Evolutionary conservation across 2,329 filamentous ascomycete genomes (phyloP).

Genomic region (Microcyclospora tardicrescens): DNA sequence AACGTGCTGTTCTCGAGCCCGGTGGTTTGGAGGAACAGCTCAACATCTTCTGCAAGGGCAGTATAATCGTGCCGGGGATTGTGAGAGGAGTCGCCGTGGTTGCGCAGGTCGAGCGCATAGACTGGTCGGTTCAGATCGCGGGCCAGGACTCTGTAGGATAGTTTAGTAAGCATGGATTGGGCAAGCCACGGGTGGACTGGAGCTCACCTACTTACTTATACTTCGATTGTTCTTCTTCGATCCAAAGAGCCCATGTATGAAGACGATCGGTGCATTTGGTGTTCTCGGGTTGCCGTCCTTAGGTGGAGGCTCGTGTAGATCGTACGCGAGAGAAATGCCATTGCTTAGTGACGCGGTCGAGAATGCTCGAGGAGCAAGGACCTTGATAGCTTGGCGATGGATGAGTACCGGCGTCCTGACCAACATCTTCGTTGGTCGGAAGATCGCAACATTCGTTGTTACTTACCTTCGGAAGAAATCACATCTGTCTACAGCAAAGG

Average conservation of each 20-base stretch:
- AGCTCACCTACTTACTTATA: conserved; percentile 70
- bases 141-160: conserved; percentile 57
- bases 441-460: too few species aligned
- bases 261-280: conserved; percentile 52
- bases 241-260: conserved; percentile 87
- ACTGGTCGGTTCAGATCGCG: conserved; percentile 68
- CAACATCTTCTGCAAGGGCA: conserved; percentile 71
- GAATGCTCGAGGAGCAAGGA: conserved; percentile 6
- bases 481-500: too few species aligned
- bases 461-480: too few species aligned
- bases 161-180: conserved; percentile 23
- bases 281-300: conserved; percentile 24
- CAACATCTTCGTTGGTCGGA: too few species aligned
- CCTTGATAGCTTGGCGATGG: too few species aligned
- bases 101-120: conserved; percentile 78
- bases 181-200: neutral
- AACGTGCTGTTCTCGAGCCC: conserved; percentile 57
- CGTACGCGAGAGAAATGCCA: conserved; percentile 43
- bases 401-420: too few species aligned
- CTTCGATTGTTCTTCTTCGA: conserved; percentile 90
- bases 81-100: conserved; percentile 86
- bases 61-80: conserved; percentile 62
- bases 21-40: conserved; percentile 62
- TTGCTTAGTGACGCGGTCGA: conserved; percentile 20
- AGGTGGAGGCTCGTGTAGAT: conserved; percentile 48